A percentile compares a stretch with the other conserved stretches of the same genome.
Conservation (phyloP, 2,329 filamentous ascomycete species). For the Myrmaecium sp. region DNA sequence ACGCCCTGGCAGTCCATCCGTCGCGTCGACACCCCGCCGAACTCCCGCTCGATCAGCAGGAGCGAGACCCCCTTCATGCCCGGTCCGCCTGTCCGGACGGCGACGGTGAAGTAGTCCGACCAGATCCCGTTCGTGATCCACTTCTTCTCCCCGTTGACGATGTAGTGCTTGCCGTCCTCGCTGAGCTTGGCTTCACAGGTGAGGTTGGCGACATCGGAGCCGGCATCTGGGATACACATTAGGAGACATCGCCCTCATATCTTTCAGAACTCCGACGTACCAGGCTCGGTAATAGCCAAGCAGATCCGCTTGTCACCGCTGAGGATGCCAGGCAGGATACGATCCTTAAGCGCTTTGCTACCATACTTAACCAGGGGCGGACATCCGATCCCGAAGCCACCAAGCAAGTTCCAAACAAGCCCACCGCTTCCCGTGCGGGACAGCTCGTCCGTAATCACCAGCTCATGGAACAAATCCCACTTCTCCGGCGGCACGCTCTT, state of each 20-base stretch:
- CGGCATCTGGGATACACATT: conserved; percentile 46
- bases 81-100: conserved; percentile 70
- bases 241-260: background rate
- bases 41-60: conserved; percentile 74
- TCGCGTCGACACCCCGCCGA: conserved; percentile 75
- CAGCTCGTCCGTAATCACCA: conserved; percentile 87
- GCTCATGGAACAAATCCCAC: conserved; percentile 98
- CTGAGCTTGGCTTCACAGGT: conserved; percentile 90
- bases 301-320: conserved; percentile 94
- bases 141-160: conserved; percentile 99
- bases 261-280: conserved; percentile 8
- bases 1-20: conserved; percentile 98
- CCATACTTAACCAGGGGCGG: conserved; percentile 88
- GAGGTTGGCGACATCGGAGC: conserved; percentile 86
- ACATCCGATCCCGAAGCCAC: conserved; percentile 89
- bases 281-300: conserved; percentile 81
- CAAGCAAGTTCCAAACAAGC: conserved; percentile 91
- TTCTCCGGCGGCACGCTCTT: conserved; percentile 69
- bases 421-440: conserved; percentile 79
- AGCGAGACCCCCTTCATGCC: conserved; percentile 91
- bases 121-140: conserved; percentile 99
- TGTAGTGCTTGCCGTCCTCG: conserved; percentile 95
- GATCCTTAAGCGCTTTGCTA: conserved; percentile 65
- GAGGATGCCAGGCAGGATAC: conserved; percentile 76
- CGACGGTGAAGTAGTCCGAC: conserved; percentile 94